Conservation (phyloP, 1,284 basidiomycete species). For the Caloboletus firmus region DNA sequence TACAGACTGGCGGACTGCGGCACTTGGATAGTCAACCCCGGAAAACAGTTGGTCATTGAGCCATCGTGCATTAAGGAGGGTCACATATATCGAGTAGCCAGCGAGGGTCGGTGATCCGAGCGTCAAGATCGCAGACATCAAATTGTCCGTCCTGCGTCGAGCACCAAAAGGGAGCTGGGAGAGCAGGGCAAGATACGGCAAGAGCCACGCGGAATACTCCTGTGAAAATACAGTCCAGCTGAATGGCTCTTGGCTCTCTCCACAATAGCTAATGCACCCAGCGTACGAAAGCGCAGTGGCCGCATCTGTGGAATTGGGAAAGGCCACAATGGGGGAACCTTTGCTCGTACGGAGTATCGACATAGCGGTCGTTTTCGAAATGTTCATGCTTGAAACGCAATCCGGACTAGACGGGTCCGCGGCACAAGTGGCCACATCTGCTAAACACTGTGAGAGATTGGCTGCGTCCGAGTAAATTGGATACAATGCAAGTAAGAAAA, state of each 20-base stretch:
- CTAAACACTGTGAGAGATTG: constrained; percentile 14
- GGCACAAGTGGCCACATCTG: constrained; percentile 13
- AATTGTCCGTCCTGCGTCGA: constrained; percentile 23
- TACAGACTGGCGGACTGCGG: constrained; percentile 15
- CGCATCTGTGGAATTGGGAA: background rate
- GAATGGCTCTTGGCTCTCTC: constrained; percentile 33
- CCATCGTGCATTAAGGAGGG: constrained; percentile 36
- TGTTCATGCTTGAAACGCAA: constrained; percentile 9
- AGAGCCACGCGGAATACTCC: constrained; percentile 43
- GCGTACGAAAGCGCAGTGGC: constrained; percentile 26
- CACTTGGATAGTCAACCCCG: constrained; percentile 20
- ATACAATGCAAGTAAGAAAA: constrained; percentile 1
- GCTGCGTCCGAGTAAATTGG: background rate
- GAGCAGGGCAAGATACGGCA: constrained; percentile 45
- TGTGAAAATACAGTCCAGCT: constrained; percentile 41
- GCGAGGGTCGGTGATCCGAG: constrained; percentile 37
- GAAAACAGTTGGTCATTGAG: constrained; percentile 24
- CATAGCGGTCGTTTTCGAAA: constrained; percentile 16
- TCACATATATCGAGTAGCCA: constrained; percentile 35
- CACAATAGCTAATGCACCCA: constrained; percentile 36
- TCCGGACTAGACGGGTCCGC: background rate
- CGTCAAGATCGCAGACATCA: constrained; percentile 34
- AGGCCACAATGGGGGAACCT: background rate
- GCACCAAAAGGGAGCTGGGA: constrained; percentile 47
- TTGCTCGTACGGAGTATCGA: constrained; percentile 17